phyloP scores from a whole-genome alignment of 495 filamentous ascomycete species.

The Pyronema domesticum region DNA sequence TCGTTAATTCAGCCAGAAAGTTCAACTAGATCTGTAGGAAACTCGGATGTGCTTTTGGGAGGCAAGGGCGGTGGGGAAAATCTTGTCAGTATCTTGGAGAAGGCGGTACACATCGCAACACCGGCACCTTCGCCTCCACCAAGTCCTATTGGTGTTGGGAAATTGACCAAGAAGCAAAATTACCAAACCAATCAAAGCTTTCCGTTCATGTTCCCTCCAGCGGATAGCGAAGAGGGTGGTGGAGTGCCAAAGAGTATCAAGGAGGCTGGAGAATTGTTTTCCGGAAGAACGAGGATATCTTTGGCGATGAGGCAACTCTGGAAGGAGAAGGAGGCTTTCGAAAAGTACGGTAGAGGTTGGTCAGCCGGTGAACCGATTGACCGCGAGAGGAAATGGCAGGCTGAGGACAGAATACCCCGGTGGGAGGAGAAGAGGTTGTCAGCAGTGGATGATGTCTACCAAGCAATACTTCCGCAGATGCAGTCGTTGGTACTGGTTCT shows the following conservation, averaged over 20 bases:
- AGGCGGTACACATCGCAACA: conserved; percentile 93
- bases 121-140: conserved; percentile 94
- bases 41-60: conserved; percentile 17
- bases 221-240: conserved; percentile 51
- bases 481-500: conserved; percentile 91
- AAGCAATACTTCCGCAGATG: conserved; percentile 57
- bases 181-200: conserved; percentile 99
- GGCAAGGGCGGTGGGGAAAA: conserved; percentile 16
- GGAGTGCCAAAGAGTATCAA: conserved; percentile 57
- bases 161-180: conserved; percentile 94
- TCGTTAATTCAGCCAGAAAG: conserved; percentile 34
- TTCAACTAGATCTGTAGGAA: conserved; percentile 11
- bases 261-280: conserved; percentile 87
- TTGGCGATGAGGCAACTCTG: conserved; percentile 82
- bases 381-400: conserved; percentile 14
- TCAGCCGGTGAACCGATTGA: conserved; percentile 31
- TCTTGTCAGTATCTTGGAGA: conserved; percentile 67
- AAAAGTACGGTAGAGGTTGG: conserved; percentile 85
- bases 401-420: conserved; percentile 19
- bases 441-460: conserved; percentile 68
- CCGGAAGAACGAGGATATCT: conserved; percentile 71
- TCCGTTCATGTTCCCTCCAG: conserved; percentile 86
- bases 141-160: conserved; percentile 70
- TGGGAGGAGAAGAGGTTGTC: conserved; percentile 42
- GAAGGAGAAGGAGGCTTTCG: conserved; percentile 78